phyloP scores from a whole-genome alignment of 768 basidiomycete species.

The Tephrocybe sp. region DNA sequence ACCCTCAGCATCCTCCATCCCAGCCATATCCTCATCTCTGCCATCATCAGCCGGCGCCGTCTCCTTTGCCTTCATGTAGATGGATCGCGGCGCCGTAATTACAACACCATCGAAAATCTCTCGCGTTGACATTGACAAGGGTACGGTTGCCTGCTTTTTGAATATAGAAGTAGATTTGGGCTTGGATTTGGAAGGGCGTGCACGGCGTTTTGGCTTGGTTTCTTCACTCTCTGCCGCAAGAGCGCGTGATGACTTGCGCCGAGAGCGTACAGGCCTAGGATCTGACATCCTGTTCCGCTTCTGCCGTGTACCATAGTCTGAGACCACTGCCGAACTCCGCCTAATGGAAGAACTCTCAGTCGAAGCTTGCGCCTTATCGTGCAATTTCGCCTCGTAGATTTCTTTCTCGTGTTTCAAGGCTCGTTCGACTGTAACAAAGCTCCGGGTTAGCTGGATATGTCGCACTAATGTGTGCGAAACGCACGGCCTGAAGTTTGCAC shows the following conservation, averaged over 20 bases:
- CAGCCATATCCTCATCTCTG: not conserved
- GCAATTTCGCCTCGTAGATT: conserved; percentile 2
- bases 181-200: conserved; percentile 4
- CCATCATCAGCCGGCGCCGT: conserved; percentile 4
- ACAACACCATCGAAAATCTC: conserved; percentile 21
- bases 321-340: conserved; percentile 11
- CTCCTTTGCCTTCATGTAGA: conserved; percentile 10
- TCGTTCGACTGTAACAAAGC: conserved; percentile 13
- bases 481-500: conserved; percentile 16
- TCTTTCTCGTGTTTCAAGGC: conserved; percentile 6
- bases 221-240: not conserved
- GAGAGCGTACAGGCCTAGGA: conserved; percentile 9
- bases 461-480: not conserved
- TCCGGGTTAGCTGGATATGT: no score
- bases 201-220: conserved; percentile 9
- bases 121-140: conserved; percentile 5
- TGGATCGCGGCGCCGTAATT: conserved; percentile 1
- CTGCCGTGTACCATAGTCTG: conserved; percentile 21
- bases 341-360: not conserved
- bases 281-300: conserved; percentile 17
- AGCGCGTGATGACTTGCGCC: conserved; percentile 1
- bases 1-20: conserved; percentile 12
- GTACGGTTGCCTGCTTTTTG: not conserved
- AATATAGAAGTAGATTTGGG: not conserved
- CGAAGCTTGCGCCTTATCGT: not conserved